A percentile compares a stretch with the other conserved stretches of the same genome.
Conservation (phyloP, 2,329 filamentous ascomycete genomes). For the Exophiala calicioides region DNA sequence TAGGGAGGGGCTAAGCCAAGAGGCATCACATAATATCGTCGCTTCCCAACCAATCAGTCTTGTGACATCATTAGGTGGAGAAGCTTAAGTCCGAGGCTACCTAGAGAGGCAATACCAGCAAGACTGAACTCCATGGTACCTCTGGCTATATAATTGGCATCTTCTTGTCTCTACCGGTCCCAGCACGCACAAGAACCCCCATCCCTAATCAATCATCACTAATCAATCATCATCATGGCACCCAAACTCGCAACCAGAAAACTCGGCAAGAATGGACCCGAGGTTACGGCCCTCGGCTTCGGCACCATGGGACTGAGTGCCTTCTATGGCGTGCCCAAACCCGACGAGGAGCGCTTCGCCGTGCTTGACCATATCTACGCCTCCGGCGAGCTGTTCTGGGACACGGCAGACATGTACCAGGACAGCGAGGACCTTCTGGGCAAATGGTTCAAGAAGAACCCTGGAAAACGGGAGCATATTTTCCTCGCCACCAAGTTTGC, state of each 20-base stretch:
- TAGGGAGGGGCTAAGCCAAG: too few species aligned
- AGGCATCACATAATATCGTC: too few species aligned
- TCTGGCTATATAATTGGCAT: too few species aligned
- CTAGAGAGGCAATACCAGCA: too few species aligned
- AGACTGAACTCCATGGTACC: too few species aligned
- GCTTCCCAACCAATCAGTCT: too few species aligned
- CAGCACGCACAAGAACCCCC: too few species aligned
- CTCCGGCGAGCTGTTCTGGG: constrained; percentile 37
- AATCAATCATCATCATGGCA: constrained; percentile 16
- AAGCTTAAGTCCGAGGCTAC: too few species aligned
- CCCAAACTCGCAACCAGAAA: constrained; percentile 29
- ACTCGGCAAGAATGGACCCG: constrained; percentile 36
- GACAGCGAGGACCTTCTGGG: constrained; percentile 38
- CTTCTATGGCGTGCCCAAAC: constrained; percentile 50
- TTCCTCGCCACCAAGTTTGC: constrained; percentile 33
- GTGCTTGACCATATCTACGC: constrained; percentile 41
- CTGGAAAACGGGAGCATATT: constrained; percentile 30
- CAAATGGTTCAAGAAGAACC: constrained; percentile 32
- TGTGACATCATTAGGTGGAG: too few species aligned
- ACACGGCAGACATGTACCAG: constrained; percentile 37
- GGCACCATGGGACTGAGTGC: constrained; percentile 34
- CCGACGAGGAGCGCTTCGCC: constrained; percentile 51
- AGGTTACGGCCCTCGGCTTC: constrained; percentile 34
- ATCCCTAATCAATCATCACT: too few species aligned
- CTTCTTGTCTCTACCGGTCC: too few species aligned